phyloP scores from a whole-genome alignment of 1,139 yeast genomes.

The Zygoascus sp. region DNA sequence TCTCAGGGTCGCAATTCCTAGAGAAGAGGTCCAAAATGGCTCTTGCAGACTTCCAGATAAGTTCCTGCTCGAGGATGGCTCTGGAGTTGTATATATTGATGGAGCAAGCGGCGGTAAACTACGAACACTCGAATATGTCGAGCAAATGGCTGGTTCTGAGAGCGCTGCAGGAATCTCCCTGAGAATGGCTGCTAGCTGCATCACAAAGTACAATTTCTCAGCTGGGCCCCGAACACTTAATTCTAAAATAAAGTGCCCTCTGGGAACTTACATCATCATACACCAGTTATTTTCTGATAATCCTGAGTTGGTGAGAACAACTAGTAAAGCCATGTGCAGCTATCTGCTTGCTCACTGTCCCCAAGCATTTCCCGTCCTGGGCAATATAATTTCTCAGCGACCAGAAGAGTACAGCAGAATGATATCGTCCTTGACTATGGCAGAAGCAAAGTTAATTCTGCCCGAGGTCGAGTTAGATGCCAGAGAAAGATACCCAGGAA shows the following conservation, averaged over 20 bases:
- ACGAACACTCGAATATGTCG: slow-evolving; percentile 5
- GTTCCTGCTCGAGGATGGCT: neutral
- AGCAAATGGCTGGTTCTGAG: neutral
- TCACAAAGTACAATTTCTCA: neutral
- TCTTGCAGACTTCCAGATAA: neutral
- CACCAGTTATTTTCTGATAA: neutral
- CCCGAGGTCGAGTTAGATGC: slow-evolving; percentile 5
- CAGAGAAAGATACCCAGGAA: slow-evolving; percentile 3
- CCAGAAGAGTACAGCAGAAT: neutral
- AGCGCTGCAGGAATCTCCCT: neutral
- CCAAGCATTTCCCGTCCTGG: slow-evolving; percentile 8
- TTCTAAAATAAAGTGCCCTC: slow-evolving; percentile 1
- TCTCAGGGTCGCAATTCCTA: slow-evolving; percentile 1
- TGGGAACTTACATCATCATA: neutral
- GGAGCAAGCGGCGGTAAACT: neutral
- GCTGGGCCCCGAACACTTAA: slow-evolving; percentile 1
- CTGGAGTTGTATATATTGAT: slow-evolving; percentile 6
- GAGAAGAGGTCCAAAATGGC: neutral
- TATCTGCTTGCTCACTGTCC: slow-evolving; percentile 2
- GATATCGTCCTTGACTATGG: neutral
- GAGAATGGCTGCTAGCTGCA: neutral
- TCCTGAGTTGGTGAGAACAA: neutral
- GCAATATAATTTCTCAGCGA: neutral
- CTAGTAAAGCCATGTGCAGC: neutral
- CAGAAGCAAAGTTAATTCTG: slow-evolving; percentile 6